phyloP scores from a whole-genome alignment of 148 eudicot genomes.

The Rhododendron henanense region DNA sequence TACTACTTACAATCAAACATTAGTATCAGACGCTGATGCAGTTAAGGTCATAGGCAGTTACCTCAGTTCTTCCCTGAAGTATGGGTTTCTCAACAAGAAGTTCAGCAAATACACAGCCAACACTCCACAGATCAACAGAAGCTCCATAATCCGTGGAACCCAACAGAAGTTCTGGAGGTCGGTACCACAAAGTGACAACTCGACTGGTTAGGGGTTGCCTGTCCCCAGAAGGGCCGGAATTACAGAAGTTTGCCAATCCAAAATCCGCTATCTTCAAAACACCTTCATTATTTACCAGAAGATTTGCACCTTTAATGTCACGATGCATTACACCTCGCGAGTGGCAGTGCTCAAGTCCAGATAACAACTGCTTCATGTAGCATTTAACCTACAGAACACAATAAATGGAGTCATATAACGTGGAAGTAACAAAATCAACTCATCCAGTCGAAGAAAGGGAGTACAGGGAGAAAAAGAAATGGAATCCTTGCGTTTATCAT shows the following conservation, averaged over 20 bases:
- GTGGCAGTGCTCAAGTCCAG: slow-evolving; percentile 45
- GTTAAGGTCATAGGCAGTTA: slow-evolving; percentile 6
- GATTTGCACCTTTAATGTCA: slow-evolving; percentile 37
- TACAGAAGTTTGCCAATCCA: slow-evolving; percentile 36
- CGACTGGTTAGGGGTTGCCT: slow-evolving; percentile 34
- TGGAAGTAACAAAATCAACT: background rate
- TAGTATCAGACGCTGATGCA: background rate
- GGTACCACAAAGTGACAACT: slow-evolving; percentile 45
- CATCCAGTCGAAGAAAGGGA: background rate
- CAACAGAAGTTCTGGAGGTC: slow-evolving; percentile 44
- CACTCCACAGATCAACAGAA: slow-evolving; percentile 39
- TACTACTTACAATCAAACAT: background rate
- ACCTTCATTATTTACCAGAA: slow-evolving; percentile 37
- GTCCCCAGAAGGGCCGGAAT: slow-evolving; percentile 16
- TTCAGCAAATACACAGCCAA: slow-evolving; percentile 42
- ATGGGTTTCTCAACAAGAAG: slow-evolving; percentile 33
- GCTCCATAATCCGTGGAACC: slow-evolving; percentile 38
- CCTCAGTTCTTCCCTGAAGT: slow-evolving; percentile 45
- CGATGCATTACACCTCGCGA: slow-evolving; percentile 37
- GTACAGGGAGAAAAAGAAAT: background rate
- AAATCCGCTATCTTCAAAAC: slow-evolving; percentile 70
- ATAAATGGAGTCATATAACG: background rate
- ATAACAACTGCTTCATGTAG: slow-evolving; percentile 36
- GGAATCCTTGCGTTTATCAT: background rate
- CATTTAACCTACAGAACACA: slow-evolving; percentile 33